Evolutionary conservation across 441 rosid genomes (phyloP), one percentile per base, ranked within the genome.

Genomic region (Populus tomentosa): DNA sequence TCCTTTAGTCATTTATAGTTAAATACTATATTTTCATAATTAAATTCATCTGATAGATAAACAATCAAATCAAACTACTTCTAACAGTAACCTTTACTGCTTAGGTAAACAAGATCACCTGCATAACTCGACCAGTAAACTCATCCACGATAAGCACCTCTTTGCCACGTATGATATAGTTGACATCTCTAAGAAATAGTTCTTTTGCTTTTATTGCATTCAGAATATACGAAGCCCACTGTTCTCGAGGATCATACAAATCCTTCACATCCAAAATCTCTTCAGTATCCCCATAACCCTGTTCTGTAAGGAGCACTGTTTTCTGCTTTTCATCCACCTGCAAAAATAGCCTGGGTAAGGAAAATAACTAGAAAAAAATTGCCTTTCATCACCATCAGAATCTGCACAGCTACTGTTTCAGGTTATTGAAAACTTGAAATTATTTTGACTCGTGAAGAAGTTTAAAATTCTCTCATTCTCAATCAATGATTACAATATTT

Each of bases 111-210:
- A 77, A 8, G 72, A 71, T 75, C 72, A 95, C 99, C 99, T 93
- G 98, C 99, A 95, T 95, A 62, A 95, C 97, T 82, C 99, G 98
- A 75, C 99, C 99, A 67, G 99, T 92, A 82, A 95, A 95, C 87
- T 95, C 99, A 80, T 95, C 99, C 78, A 95, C 99, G 56, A 95
- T 95, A 79, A 95, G 94, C 79, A 95, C 98, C 87, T 95, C 98
- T 87, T 91, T 93, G 80, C 96, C 90, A 18, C 98, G 97, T 75
- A 92, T 90, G 70, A 95, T 95, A 79, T 95, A 95, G 83, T 93
- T 95, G 30, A 95, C 96, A 86, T 95, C 99, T 86, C 88, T 92
- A 64, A 95, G 98, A 80, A 93, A 95, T 59, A 95, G 88, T 79
- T 93, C 98, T 84, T 95, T 93, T 74, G 99, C 96, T 85, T 95